Evolutionary conservation across 257 asterid genomes (phyloP).

Genomic region (Solanum gandarillasii): DNA sequence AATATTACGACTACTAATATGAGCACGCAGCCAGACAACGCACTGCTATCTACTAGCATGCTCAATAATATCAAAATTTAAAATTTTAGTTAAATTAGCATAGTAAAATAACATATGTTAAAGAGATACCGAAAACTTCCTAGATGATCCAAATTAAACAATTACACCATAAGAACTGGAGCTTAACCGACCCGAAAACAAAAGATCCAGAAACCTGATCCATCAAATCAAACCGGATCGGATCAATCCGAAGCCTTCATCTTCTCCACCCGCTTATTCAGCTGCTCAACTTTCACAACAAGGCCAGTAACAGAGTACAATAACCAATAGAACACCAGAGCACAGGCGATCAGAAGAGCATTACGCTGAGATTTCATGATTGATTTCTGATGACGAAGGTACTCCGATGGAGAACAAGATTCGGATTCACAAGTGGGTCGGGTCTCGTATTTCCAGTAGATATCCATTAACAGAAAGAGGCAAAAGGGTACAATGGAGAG

Average conservation of each 20-base stretch:
- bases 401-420: slow-evolving; percentile 61
- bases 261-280: slow-evolving; percentile 55
- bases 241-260: slow-evolving; percentile 47
- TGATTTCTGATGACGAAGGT: slow-evolving; percentile 74
- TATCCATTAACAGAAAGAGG: slow-evolving; percentile 60
- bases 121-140: too few relatives aligned
- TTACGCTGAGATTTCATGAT: slow-evolving; percentile 74
- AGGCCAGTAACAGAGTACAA: slow-evolving; percentile 60
- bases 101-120: background rate
- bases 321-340: slow-evolving; percentile 65
- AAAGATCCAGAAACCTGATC: background rate
- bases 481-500: slow-evolving; percentile 67
- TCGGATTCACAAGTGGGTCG: slow-evolving; percentile 57
- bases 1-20: too few relatives aligned
- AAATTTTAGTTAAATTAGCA: background rate
- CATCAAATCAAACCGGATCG: background rate
- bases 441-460: slow-evolving; percentile 78
- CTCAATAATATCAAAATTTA: too few relatives aligned
- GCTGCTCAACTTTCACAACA: slow-evolving; percentile 51
- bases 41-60: too few relatives aligned
- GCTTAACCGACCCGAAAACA: background rate
- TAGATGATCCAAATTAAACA: background rate
- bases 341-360: slow-evolving; percentile 60
- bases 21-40: too few relatives aligned
- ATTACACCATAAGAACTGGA: background rate